Conservation (phyloP, 371 early-diverging fungal genomes). For the Homolaphlyctis polyrhiza region DNA sequence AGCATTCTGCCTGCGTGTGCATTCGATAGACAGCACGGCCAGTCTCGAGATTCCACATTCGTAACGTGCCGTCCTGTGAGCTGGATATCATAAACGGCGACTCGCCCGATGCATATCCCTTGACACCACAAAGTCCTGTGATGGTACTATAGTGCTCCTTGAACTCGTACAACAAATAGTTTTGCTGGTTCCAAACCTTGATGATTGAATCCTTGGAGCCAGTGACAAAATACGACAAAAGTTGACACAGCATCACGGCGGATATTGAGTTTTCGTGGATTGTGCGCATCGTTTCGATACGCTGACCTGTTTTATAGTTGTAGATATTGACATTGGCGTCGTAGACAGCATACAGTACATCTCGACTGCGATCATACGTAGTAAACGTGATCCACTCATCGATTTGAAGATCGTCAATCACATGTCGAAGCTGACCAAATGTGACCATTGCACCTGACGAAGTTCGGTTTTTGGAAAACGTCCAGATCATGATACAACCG, state of each 20-base stretch:
- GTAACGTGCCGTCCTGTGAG: slow-evolving; percentile 77
- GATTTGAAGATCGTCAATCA: slow-evolving; percentile 26
- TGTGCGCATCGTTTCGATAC: slow-evolving; percentile 24
- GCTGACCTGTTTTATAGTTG: slow-evolving; percentile 30
- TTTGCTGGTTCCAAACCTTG: slow-evolving; percentile 41
- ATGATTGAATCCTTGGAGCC: slow-evolving; percentile 39
- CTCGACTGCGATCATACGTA: slow-evolving; percentile 12
- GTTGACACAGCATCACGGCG: slow-evolving; percentile 30
- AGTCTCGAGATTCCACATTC: slow-evolving; percentile 94
- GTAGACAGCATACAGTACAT: slow-evolving; percentile 26
- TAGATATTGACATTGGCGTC: slow-evolving; percentile 30
- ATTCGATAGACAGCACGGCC: slow-evolving; percentile 60
- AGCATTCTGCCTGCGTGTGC: slow-evolving; percentile 29
- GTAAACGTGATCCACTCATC: slow-evolving; percentile 40
- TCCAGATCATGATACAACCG: slow-evolving; percentile 27
- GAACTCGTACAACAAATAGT: slow-evolving; percentile 32
- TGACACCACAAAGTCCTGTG: slow-evolving; percentile 25
- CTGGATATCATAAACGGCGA: slow-evolving; percentile 35
- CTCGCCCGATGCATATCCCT: slow-evolving; percentile 11
- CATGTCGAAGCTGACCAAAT: slow-evolving; percentile 23
- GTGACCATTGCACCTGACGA: not conserved
- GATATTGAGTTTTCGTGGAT: slow-evolving; percentile 40
- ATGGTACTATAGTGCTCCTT: slow-evolving; percentile 34
- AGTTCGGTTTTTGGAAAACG: not conserved
- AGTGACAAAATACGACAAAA: slow-evolving; percentile 36